phyloP scores from a whole-genome alignment of 306 rosid genomes.

The Betula pendula region DNA sequence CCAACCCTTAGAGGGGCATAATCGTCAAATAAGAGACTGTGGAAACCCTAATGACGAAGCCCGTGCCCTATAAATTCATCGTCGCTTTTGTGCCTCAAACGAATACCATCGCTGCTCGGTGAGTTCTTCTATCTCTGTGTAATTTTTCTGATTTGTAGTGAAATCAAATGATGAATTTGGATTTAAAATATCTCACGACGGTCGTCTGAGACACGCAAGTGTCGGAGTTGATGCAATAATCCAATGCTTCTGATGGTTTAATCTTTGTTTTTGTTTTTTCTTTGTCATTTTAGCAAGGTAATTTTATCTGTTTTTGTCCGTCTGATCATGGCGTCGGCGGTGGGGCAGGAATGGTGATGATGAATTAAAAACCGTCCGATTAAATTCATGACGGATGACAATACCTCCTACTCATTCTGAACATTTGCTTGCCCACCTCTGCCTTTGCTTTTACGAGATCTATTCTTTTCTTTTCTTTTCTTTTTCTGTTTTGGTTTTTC shows the following conservation, averaged over 20 bases:
- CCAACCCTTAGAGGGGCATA: neutral
- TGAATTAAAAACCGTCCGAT: conserved; percentile 27
- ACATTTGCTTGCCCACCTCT: conserved; percentile 10
- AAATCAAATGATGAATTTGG: conserved; percentile 48
- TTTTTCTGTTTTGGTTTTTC: neutral
- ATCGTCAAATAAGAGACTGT: neutral
- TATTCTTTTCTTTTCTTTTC: accelerated
- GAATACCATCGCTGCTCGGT: neutral
- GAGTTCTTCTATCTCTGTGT: neutral
- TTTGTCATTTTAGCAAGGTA: neutral
- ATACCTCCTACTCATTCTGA: conserved; percentile 49
- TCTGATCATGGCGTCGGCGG: neutral
- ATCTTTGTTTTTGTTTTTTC: too few relatives aligned
- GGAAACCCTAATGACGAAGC: conserved; percentile 28
- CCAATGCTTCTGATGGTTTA: conserved; percentile 48
- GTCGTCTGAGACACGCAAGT: conserved; percentile 48
- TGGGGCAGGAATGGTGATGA: conserved; percentile 32
- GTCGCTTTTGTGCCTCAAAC: neutral
- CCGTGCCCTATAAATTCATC: conserved; percentile 8
- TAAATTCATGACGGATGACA: conserved; percentile 29
- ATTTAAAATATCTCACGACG: conserved; percentile 57
- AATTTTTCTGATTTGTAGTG: neutral
- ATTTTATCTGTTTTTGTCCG: neutral
- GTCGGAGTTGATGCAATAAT: conserved; percentile 42
- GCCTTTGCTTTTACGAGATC: neutral